These are phyloP conservation scores for Xylariaceae sp. DNA, from an alignment of 2,329 filamentous ascomycete genomes.

Conservation along the genomic window DNA sequence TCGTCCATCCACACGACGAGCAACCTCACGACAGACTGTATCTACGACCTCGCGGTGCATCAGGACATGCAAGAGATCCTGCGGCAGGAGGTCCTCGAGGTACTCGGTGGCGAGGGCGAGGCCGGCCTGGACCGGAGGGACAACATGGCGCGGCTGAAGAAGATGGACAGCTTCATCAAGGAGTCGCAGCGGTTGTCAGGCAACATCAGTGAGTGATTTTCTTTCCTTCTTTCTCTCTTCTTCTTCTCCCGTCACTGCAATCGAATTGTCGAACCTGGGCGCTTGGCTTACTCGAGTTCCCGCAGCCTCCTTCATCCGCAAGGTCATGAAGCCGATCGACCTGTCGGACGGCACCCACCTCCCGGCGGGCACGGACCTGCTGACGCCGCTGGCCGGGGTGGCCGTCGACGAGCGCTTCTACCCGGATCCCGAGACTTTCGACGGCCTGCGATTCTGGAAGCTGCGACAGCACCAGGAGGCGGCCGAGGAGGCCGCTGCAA, in stretches of 20 bases:
- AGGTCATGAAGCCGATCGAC: slow-evolving; percentile 41
- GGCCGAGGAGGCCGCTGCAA: too few relatives aligned
- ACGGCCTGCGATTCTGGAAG: slow-evolving; percentile 31
- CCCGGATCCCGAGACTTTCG: slow-evolving; percentile 28
- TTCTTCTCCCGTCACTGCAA: too few relatives aligned
- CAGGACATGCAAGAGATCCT: slow-evolving; percentile 43
- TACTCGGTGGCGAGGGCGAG: slow-evolving; percentile 28
- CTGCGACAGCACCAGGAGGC: slow-evolving; percentile 21
- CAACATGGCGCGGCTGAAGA: slow-evolving; percentile 31
- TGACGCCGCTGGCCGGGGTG: slow-evolving; percentile 31
- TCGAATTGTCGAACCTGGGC: background rate
- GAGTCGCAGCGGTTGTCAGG: slow-evolving; percentile 28
- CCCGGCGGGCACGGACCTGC: slow-evolving; percentile 35
- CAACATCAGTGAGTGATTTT: slow-evolving; percentile 26
- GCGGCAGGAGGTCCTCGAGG: slow-evolving; percentile 40
- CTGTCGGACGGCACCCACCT: slow-evolving; percentile 47
- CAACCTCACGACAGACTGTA: slow-evolving; percentile 36
- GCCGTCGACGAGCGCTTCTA: slow-evolving; percentile 30
- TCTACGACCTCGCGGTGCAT: slow-evolving; percentile 44
- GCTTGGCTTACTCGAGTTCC: slow-evolving; percentile 4
- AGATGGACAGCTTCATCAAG: slow-evolving; percentile 34
- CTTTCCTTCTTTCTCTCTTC: background rate
- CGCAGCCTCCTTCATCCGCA: slow-evolving; percentile 41
- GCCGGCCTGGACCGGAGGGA: slow-evolving; percentile 26
- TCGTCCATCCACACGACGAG: slow-evolving; percentile 47